phyloP scores from a whole-genome alignment of 169 alveolate genomes.

The Sarcocystis neurona region DNA sequence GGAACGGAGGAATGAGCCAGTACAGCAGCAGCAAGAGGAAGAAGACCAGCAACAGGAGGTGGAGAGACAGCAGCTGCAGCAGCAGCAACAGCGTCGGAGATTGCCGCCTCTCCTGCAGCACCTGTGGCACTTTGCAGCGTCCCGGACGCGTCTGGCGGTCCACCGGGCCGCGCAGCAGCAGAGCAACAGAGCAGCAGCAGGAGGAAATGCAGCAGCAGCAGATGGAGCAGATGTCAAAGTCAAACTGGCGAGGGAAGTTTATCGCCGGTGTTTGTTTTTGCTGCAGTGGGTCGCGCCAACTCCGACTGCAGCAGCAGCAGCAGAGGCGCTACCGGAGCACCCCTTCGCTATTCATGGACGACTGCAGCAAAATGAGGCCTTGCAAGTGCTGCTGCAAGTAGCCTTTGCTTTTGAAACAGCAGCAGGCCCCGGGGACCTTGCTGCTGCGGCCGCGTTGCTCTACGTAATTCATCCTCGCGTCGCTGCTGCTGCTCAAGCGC shows the following conservation, averaged over 20 bases:
- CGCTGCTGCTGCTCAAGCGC: too few relatives aligned
- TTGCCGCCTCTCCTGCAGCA: constrained; percentile 12
- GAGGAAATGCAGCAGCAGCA: background rate
- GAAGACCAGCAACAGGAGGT: background rate
- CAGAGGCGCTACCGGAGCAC: too few relatives aligned
- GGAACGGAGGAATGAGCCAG: background rate
- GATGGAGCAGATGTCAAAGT: background rate
- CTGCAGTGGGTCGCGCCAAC: constrained; percentile 1
- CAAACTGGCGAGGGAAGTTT: background rate
- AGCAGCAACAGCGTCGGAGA: background rate
- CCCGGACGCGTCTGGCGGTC: background rate
- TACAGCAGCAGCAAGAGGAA: too few relatives aligned
- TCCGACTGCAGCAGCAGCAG: background rate
- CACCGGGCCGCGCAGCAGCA: constrained; percentile 17
- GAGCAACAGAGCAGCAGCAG: too few relatives aligned
- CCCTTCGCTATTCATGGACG: too few relatives aligned
- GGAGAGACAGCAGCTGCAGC: background rate
- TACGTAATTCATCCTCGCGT: too few relatives aligned
- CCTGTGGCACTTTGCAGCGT: constrained; percentile 6
- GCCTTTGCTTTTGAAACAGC: too few relatives aligned
- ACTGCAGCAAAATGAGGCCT: too few relatives aligned
- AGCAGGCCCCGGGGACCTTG: too few relatives aligned
- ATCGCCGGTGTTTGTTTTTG: background rate
- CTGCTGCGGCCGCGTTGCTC: too few relatives aligned
- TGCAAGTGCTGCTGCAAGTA: too few relatives aligned